Base-by-base conservation (phyloP, 2,329 filamentous ascomycete species). In the Epichloe typhina region DNA sequence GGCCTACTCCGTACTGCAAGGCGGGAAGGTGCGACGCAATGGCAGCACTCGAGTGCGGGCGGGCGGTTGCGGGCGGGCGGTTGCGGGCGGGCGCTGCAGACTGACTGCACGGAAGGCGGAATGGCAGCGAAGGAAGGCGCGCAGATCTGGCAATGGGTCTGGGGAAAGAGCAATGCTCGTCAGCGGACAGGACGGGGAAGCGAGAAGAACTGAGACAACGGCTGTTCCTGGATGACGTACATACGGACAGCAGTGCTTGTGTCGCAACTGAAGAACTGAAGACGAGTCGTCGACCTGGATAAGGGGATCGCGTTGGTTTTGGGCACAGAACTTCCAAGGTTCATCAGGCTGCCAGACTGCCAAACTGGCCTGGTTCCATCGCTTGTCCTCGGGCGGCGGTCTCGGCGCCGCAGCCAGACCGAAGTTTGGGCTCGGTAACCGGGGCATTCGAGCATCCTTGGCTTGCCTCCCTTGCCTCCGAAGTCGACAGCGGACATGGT, bases 351-450 rank as follows among this genome's bases (percentile, higher is more conserved):
- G 23, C 23, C 23, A 23, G 0, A 23, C 23, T 26, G 23, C 23
- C 23, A 26, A 26, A 26, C 23, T 26, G 23, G 23, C 23, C 23
- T 26, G 23, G 23, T 26, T 2, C 23, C 23, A 13, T 26, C 9
- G 15, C 23, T n/a, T 31, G 23, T 41, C 21, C 13, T 48, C 46
- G 46, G 46, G 26, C 37, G 47, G 39, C 47, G 38, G 39, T 43
- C 39, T 49, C 47, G 47, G 47, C 47, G 40, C 47, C 47, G 47
- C 47, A 36, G 47, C 39, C 47, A 44, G 26, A 40, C 47, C 47
- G 47, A 49, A 43, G 31, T 43, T 40, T 44, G 47, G 47, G 47
- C 47, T 49, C 47, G 47, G 47, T 43, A 26, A 49, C 31, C 47
- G 47, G 47, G 47, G 21, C 43, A 13, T 15, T 36, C 23, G 31